Percentiles rank a stretch among this genome's conserved stretches.
phyloP scores from a whole-genome alignment of 2,329 filamentous ascomycete genomes.

The Hortaea sp. region DNA sequence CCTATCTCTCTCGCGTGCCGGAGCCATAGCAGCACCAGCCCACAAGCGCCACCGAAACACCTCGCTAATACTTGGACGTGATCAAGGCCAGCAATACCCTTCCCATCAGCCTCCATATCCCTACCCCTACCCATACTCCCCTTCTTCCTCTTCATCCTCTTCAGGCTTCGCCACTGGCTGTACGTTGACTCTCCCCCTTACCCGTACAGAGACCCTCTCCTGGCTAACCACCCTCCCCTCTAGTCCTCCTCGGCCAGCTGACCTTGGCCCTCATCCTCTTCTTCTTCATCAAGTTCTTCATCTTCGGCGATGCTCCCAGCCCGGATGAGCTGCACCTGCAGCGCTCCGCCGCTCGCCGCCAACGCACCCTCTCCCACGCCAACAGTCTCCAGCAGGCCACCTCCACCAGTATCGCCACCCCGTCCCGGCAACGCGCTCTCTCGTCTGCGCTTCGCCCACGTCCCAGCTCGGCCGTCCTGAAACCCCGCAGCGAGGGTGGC shows the following conservation, averaged over 20 bases:
- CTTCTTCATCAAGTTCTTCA: constrained; percentile 99
- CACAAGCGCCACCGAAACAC: background rate
- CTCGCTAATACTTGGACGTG: no score
- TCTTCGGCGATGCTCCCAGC: constrained; percentile 87
- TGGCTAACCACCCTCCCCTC: no score
- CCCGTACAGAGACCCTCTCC: no score
- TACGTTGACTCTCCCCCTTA: background rate
- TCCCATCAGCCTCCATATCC: no score
- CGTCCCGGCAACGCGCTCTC: constrained; percentile 25
- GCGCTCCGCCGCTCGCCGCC: constrained; percentile 63
- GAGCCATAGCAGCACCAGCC: background rate
- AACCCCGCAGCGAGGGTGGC: constrained; percentile 20
- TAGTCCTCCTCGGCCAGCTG: constrained; percentile 78
- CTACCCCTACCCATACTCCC: no score
- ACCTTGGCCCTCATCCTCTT: constrained; percentile 85
- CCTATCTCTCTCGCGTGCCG: background rate
- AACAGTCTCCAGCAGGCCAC: constrained; percentile 7
- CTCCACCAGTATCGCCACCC: constrained; percentile 2
- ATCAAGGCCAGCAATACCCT: no score
- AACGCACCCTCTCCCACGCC: constrained; percentile 61
- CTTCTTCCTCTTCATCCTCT: background rate
- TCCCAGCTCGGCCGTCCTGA: constrained; percentile 18
- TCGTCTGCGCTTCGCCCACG: constrained; percentile 25
- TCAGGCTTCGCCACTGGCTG: background rate
- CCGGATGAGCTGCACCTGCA: constrained; percentile 69